Evolutionary conservation across 441 rosid genomes (phyloP).

Genomic region (Jatropha multifida): DNA sequence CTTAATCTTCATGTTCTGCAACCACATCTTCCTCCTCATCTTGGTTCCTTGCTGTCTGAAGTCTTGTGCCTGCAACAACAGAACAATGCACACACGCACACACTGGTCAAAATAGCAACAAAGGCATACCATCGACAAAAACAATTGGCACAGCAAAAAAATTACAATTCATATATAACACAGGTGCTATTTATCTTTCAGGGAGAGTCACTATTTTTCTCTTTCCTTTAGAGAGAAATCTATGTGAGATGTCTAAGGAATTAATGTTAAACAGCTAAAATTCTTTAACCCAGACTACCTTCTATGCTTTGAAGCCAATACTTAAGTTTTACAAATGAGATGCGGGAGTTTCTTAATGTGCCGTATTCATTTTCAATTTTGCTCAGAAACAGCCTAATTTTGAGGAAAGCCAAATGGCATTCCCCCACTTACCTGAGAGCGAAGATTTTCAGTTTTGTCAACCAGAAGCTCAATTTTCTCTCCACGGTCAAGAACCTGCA

Average conservation of each 20-base stretch:
- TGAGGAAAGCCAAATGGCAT: conserved; percentile 6
- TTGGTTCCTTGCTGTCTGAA: conserved; percentile 85
- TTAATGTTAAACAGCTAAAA: neutral
- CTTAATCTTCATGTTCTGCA: conserved; percentile 94
- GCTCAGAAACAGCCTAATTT: neutral
- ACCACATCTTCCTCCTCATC: conserved; percentile 90
- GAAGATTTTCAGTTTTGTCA: conserved; percentile 96
- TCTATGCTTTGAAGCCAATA: neutral
- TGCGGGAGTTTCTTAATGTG: neutral
- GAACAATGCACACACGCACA: neutral
- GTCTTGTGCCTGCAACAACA: conserved; percentile 73
- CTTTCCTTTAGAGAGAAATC: neutral
- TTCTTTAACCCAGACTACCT: neutral
- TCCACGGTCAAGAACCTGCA: conserved; percentile 97
- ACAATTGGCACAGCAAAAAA: neutral
- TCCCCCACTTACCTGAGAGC: conserved; percentile 61
- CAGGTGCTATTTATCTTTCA: neutral
- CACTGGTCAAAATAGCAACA: neutral
- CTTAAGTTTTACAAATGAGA: neutral
- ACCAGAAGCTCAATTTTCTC: conserved; percentile 95
- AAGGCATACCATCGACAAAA: neutral
- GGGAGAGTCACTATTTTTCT: too few species aligned
- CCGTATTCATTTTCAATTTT: neutral
- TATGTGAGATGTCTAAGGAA: neutral
- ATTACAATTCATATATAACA: neutral